phyloP scores from a whole-genome alignment of 2,329 filamentous ascomycete genomes.

The Aspergillus floridensis region DNA sequence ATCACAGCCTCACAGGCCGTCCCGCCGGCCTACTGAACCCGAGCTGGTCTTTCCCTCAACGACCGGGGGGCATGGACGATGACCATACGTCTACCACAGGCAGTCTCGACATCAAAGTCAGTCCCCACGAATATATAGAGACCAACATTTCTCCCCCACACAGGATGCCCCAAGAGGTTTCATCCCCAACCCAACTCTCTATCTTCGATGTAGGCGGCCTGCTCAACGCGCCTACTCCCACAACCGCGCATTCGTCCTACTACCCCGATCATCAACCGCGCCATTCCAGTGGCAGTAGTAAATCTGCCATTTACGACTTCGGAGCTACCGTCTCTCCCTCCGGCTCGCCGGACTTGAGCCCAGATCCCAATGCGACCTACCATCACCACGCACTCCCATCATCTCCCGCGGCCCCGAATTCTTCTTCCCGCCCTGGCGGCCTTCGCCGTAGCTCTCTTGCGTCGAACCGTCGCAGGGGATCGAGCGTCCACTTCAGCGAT shows the following conservation, averaged over 20 bases:
- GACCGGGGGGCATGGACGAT: conserved; percentile 25
- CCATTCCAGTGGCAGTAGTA: not conserved
- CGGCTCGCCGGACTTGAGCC: not conserved
- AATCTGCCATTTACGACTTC: not conserved
- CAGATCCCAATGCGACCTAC: not conserved
- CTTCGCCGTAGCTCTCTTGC: conserved; percentile 13
- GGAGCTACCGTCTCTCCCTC: not conserved
- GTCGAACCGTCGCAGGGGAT: conserved; percentile 11
- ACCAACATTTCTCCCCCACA: conserved; percentile 27
- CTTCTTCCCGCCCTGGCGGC: conserved; percentile 12
- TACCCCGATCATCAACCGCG: not conserved
- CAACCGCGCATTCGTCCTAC: conserved; percentile 2
- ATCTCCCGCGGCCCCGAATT: conserved; percentile 2
- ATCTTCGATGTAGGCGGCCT: conserved; percentile 85
- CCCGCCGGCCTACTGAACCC: conserved; percentile 32
- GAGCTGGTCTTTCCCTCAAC: conserved; percentile 33
- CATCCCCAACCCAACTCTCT: conserved; percentile 60
- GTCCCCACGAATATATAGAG: conserved; percentile 35
- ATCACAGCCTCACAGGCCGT: conserved; percentile 19
- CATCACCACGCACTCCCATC: not conserved
- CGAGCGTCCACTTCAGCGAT: conserved; percentile 20
- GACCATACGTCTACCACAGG: conserved; percentile 28
- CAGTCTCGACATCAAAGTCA: conserved; percentile 33
- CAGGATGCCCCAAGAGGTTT: conserved; percentile 40
- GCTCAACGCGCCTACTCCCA: conserved; percentile 36